Percentiles rank a stretch among this genome's conserved stretches.
Conservation (phyloP, 202 grass and related monocot species). For the Carex arenaria region DNA sequence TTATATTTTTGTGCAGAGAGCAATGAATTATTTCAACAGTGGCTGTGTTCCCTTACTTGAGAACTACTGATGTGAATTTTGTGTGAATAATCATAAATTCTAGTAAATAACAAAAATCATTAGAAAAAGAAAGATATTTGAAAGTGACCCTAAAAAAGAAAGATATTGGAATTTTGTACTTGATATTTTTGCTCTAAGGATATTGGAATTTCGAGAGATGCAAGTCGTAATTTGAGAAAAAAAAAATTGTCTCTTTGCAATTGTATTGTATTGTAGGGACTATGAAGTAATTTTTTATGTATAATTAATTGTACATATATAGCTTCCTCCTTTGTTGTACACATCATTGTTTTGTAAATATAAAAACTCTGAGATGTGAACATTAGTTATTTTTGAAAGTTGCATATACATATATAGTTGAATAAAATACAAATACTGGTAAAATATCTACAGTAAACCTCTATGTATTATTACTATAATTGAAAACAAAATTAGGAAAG, state of each 20-base stretch:
- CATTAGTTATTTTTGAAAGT: background rate
- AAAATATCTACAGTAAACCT: background rate
- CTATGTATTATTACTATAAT: background rate
- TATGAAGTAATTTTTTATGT: background rate
- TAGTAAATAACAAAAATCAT: background rate
- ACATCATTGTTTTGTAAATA: conserved; percentile 7
- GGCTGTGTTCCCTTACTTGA: conserved; percentile 55
- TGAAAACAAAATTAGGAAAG: background rate
- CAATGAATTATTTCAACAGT: conserved; percentile 51
- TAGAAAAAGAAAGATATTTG: background rate
- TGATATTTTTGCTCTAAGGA: background rate
- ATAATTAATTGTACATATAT: conserved; percentile 2
- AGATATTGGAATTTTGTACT: background rate
- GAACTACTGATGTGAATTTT: background rate
- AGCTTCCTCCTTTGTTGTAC: background rate
- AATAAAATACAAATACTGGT: too few species aligned
- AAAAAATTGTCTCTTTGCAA: background rate
- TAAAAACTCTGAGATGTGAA: background rate
- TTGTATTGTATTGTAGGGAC: background rate
- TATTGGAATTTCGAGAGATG: conserved; percentile 10
- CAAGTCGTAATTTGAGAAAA: background rate
- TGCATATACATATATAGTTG: background rate
- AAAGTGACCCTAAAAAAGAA: background rate
- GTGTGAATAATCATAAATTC: background rate
- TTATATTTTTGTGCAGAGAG: conserved; percentile 37